Evolutionary conservation across 2,329 filamentous ascomycete species (phyloP).

Genomic region (Colletotrichum lini): DNA sequence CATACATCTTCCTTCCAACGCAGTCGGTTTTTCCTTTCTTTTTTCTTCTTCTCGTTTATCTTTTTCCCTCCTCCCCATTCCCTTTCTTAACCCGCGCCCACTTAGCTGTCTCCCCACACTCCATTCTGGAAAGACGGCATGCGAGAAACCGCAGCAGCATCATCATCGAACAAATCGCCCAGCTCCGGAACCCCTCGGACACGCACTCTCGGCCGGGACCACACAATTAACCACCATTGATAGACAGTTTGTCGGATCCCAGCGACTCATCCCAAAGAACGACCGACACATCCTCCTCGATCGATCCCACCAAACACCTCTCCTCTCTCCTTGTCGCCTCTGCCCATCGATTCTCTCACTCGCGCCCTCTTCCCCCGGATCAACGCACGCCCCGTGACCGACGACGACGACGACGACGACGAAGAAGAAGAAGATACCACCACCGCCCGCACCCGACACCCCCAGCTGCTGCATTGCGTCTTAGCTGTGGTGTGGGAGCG

Average conservation of each 20-base stretch:
- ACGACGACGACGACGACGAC: slow-evolving; percentile 28
- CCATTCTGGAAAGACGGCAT: no score
- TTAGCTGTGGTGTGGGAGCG: slow-evolving; percentile 31
- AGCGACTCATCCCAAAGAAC: neutral
- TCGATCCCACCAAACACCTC: neutral
- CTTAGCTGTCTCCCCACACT: no score
- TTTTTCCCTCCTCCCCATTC: neutral
- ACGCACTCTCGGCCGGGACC: neutral
- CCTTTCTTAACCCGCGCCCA: no score
- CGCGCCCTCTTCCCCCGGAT: slow-evolving; percentile 9
- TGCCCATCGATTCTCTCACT: neutral
- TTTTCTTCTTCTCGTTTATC: neutral
- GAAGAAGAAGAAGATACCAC: no score
- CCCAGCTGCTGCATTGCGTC: slow-evolving; percentile 14
- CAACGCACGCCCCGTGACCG: slow-evolving; percentile 34
- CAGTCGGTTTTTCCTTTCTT: neutral
- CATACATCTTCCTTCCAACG: neutral
- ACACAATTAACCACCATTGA: slow-evolving; percentile 14
- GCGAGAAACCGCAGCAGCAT: neutral
- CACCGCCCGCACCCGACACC: slow-evolving; percentile 2
- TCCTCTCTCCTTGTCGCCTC: neutral
- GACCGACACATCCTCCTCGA: neutral
- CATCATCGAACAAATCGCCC: neutral
- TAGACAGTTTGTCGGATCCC: neutral
- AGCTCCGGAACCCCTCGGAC: neutral